Evolutionary conservation across 257 asterid genomes (phyloP).

Genomic region (Buddleja alternifolia): DNA sequence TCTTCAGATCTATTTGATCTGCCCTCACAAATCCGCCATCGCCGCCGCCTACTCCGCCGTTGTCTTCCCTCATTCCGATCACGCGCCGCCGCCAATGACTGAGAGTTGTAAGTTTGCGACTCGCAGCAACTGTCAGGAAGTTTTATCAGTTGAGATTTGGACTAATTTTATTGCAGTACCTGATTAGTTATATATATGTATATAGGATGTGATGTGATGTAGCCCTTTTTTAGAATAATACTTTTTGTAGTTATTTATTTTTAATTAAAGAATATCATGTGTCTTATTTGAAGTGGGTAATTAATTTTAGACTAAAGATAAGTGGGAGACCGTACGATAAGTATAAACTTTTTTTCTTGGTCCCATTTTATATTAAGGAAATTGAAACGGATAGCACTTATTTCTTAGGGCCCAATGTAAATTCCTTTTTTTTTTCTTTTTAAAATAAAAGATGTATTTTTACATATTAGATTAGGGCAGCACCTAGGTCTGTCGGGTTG

Average conservation of each 20-base stretch:
- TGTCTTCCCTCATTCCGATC: conserved; percentile 33
- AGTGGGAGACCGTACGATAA: too few relatives aligned
- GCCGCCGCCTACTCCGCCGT: conserved; percentile 23
- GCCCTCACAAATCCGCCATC: conserved; percentile 65
- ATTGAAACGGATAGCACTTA: too few relatives aligned
- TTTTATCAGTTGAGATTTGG: conserved; percentile 39
- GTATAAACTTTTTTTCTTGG: too few relatives aligned
- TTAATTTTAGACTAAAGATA: background rate
- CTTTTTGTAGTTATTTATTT: background rate
- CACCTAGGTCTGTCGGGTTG: too few relatives aligned
- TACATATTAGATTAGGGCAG: too few relatives aligned
- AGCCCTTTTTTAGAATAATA: background rate
- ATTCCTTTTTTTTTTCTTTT: too few relatives aligned
- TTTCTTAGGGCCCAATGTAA: too few relatives aligned
- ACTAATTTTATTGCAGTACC: conserved; percentile 8
- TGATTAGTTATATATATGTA: conserved; percentile 14
- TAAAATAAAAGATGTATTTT: too few relatives aligned
- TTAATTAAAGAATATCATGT: background rate
- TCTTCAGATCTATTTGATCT: conserved; percentile 80
- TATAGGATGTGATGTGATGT: conserved; percentile 19
- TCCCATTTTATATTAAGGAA: too few relatives aligned
- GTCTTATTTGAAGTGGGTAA: background rate
- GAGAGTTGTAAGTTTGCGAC: background rate
- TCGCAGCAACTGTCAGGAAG: conserved; percentile 35
- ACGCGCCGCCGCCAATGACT: conserved; percentile 26